Evolutionary conservation across 176 grass and related monocot species (phyloP).

Genomic region (Lolium rigidum): DNA sequence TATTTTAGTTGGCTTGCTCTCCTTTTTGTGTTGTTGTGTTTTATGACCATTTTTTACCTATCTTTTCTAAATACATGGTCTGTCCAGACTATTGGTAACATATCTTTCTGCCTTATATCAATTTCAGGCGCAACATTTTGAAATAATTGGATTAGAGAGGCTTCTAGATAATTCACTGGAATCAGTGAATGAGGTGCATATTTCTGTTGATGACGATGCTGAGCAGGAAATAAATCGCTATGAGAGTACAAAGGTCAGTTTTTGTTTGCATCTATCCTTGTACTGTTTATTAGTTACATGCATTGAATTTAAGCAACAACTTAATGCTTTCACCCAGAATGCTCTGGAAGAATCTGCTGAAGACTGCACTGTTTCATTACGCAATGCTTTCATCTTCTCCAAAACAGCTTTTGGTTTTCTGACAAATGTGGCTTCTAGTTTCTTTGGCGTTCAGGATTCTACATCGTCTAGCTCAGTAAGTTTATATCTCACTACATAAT

Average conservation of each 20-base stretch:
- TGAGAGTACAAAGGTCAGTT: conserved; percentile 54
- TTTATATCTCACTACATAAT: conserved; percentile 19
- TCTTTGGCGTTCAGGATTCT: conserved; percentile 59
- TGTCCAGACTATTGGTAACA: conserved; percentile 31
- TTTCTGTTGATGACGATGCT: conserved; percentile 30
- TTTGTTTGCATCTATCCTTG: conserved; percentile 10
- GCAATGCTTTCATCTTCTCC: conserved; percentile 64
- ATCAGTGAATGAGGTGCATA: conserved; percentile 49
- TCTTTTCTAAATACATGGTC: conserved; percentile 5
- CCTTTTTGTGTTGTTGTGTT: conserved; percentile 5
- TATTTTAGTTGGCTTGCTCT: conserved; percentile 23
- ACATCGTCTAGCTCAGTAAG: conserved; percentile 59
- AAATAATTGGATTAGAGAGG: conserved; percentile 86
- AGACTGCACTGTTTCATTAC: conserved; percentile 56
- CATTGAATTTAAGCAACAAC: conserved; percentile 27
- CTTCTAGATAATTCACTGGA: conserved; percentile 59
- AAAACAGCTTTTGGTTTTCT: conserved; percentile 74
- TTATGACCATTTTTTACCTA: conserved; percentile 5
- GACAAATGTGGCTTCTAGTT: conserved; percentile 60
- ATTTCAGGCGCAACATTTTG: conserved; percentile 75
- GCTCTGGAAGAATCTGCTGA: conserved; percentile 60
- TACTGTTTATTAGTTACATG: conserved; percentile 10
- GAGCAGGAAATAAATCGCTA: conserved; percentile 56
- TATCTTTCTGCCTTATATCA: conserved; percentile 27
- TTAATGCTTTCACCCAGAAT: conserved; percentile 45